Base-by-base conservation (phyloP, 805 yeast genomes). In the Torulaspora gathmanii region DNA sequence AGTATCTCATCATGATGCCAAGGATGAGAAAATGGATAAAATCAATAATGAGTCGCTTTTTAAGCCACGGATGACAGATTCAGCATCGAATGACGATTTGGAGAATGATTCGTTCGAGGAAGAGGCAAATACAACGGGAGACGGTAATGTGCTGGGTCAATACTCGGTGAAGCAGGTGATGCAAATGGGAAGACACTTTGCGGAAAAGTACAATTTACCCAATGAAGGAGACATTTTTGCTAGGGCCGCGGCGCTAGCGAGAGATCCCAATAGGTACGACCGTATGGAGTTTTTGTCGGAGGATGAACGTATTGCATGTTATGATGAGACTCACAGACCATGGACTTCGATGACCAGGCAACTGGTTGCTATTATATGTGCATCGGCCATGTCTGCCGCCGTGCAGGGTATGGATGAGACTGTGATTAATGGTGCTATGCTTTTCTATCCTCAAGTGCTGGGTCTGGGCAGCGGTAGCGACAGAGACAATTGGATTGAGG, bases 361-460 rank as follows among this genome's bases (percentile, higher is more conserved):
- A 47, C 68, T 83, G 54, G 61, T 75, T 49, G 77, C 70, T 47
- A 77, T 82, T 45, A 78, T 83, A 44, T 72, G 80, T 11, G 74
- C 81, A 52, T 80, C 83, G n/a, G 82, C 88, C 1, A 73, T 82
- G 77, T 83, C 86, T 42, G 90, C 89, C 16, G 85, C 85, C 16
- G 83, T 82, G 33, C 88, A 82, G 62, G 89, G 90, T 63, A 82
- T 83, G 82, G 89, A 83, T 65, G 87, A 83, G 62, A 70, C 86
- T 4, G 87, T 83, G 17, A 77, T 83, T 48, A 82, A 82, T 55
- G 90, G 90, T 52, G 89, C 89, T 6, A 71, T 76, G 43, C 63
- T 83, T 42, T 78, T 77, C 58, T 83, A 79, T 60, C 85, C 86
- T 2, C 44, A 52, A 1, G 73, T 68, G 17, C 71, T 83, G 59